These are phyloP conservation scores for Pseudodiploospora longispora DNA, from an alignment of 2,329 filamentous ascomycete species.

Conservation along the genomic window DNA sequence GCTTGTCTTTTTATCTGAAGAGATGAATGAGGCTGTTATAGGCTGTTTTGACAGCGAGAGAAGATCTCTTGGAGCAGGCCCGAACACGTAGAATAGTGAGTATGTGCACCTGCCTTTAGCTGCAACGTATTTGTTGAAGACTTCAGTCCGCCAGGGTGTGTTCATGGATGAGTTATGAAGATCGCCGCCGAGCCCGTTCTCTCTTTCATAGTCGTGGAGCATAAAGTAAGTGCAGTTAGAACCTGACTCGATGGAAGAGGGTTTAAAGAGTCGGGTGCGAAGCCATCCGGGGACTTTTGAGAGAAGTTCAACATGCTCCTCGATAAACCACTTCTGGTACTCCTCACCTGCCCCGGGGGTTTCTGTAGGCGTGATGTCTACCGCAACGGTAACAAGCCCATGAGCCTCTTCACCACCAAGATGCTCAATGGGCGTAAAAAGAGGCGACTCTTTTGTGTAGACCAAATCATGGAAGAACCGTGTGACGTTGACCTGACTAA, in stretches of 20 bases:
- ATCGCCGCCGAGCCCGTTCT: conserved; percentile 58
- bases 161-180: conserved; percentile 55
- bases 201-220: conserved; percentile 63
- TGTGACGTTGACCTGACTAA: conserved; percentile 54
- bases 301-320: conserved; percentile 67
- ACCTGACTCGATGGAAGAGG: conserved; percentile 51
- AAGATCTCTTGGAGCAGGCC: conserved; percentile 63
- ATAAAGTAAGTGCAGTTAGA: conserved; percentile 48
- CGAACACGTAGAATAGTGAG: conserved; percentile 72
- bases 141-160: conserved; percentile 53
- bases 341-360: conserved; percentile 42
- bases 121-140: conserved; percentile 51
- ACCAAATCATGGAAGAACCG: conserved; percentile 64
- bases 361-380: conserved; percentile 48
- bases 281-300: conserved; percentile 72
- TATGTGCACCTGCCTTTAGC: conserved; percentile 53
- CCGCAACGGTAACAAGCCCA: conserved; percentile 53
- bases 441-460: conserved; percentile 43
- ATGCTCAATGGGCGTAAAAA: conserved; percentile 53
- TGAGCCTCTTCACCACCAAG: conserved; percentile 50
- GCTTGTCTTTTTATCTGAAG: conserved; percentile 45
- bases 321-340: conserved; percentile 60
- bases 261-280: conserved; percentile 62
- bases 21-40: conserved; percentile 41
- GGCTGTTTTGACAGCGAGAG: conserved; percentile 44